Conservation (phyloP, 345 rosid species). For the Camelina hispida region DNA sequence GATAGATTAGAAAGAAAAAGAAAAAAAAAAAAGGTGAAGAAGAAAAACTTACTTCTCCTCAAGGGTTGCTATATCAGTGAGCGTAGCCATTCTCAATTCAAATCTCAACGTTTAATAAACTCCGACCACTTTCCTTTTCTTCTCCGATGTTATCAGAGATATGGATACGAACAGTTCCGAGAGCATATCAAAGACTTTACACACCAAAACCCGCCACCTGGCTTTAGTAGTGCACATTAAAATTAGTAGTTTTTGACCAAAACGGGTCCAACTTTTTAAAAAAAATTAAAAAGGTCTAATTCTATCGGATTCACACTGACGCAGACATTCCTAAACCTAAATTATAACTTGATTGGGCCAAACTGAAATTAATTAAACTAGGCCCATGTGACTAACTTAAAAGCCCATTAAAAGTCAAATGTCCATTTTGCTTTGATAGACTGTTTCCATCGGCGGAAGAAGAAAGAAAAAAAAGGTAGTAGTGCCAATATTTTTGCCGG, state of each 20-base stretch:
- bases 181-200: conserved; percentile 18
- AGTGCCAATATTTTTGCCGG: conserved; percentile 5
- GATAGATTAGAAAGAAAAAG: not conserved
- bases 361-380: not conserved
- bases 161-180: not conserved
- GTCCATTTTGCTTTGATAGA: not conserved
- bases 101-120: conserved; percentile 14
- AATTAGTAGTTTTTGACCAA: conserved; percentile 7
- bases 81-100: conserved; percentile 37
- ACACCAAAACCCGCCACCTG: conserved; percentile 38
- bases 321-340: not conserved
- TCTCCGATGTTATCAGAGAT: conserved; percentile 25
- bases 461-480: not conserved
- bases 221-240: conserved; percentile 14
- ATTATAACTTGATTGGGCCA: not conserved
- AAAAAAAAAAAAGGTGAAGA: not conserved
- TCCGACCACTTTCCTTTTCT: not conserved
- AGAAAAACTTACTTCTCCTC: conserved; percentile 36
- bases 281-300: not conserved
- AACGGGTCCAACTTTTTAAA: not conserved
- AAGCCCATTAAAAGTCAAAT: conserved; percentile 43
- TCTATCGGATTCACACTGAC: conserved; percentile 14
- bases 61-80: conserved; percentile 35
- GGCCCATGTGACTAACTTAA: conserved; percentile 1
- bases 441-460: conserved; percentile 30